Evolutionary conservation across 768 basidiomycete species (phyloP), one percentile per base, ranked within the genome.

Genomic region (Amanita inopinata): DNA sequence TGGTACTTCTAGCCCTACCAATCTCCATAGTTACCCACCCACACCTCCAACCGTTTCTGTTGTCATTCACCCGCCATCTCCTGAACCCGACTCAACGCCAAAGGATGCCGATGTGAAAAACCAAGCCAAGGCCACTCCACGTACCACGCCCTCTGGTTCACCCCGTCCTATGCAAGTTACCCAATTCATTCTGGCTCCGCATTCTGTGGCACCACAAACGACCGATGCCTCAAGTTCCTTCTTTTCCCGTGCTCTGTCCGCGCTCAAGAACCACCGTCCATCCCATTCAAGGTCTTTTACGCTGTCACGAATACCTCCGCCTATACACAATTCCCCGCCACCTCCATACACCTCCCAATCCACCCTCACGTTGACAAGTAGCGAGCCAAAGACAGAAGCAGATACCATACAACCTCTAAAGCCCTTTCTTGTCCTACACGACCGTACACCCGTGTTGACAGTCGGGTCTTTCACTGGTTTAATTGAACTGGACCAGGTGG

Each of bases 371-470:
- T 17, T 52, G 30, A 43, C 53, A 40, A 22, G 54, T 46, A 11
- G 15, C 18, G 43, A n/a, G n/a, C n/a, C 33, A 20, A 24, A 34
- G 17, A 14, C 17, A 18, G 41, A 24, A 33, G n/a, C 23, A 12
- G 14, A 6, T n/a, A 12, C 18, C 2, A 22, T 47, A 51, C 6
- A 46, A 46, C 15, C 59, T 5, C 48, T 54, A 14, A 49, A 57
- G 12, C 64, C 70, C 14, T 58, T 63, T 0, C 55, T 60, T 38
- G 20, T 53, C 2, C 62, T 60, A 0, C 74, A 78, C 43, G 86
- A 89, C 54, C 75, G 63, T 25, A 88, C 86, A 2, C 80, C 85
- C 0, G 58, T 83, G 3, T 64, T 79, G 45, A 76, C 74, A 1
- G 66, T 80, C 12, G 61, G 69, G 2, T 74, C 77, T 0, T 60